Evolutionary conservation across 108 stramenopile species (phyloP).

Genomic region (Parietichytrium sp.): DNA sequence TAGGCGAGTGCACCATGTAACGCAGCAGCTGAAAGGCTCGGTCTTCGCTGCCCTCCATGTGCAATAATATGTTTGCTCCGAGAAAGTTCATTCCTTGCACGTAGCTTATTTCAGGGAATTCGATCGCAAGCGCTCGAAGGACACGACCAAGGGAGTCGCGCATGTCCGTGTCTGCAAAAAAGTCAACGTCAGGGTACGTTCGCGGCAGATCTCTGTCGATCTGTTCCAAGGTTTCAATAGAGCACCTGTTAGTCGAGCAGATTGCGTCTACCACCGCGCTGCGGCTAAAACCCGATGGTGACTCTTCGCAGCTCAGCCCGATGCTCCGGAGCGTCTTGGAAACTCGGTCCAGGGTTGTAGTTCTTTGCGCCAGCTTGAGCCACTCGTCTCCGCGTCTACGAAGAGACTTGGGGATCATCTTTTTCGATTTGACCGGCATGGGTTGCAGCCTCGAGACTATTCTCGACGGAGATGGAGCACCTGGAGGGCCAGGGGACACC

Average conservation of each 20-base stretch:
- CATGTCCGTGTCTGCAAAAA: not conserved
- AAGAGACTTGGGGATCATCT: not conserved
- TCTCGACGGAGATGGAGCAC: too few species aligned
- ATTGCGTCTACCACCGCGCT: too few species aligned
- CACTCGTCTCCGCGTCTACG: not conserved
- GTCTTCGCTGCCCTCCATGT: conserved; percentile 10
- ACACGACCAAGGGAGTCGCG: not conserved
- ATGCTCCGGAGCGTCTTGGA: too few species aligned
- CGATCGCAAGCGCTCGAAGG: conserved; percentile 2
- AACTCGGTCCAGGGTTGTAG: not conserved
- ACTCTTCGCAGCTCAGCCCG: too few species aligned
- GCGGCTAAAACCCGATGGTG: too few species aligned
- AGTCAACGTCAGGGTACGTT: conserved; percentile 12
- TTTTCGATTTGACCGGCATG: too few species aligned
- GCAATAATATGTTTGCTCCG: not conserved
- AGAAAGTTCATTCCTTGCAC: conserved; percentile 40
- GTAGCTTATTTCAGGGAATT: not conserved
- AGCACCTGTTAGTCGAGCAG: too few species aligned
- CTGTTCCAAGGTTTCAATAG: conserved; percentile 15
- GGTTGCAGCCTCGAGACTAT: too few species aligned
- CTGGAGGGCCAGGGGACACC: too few species aligned
- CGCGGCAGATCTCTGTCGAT: conserved; percentile 34
- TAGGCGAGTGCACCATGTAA: conserved; percentile 18
- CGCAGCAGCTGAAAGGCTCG: not conserved
- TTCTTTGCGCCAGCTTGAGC: not conserved